Conservation (phyloP, 192 early-diverging fungal genomes). For the Coemansia sp. region DNA sequence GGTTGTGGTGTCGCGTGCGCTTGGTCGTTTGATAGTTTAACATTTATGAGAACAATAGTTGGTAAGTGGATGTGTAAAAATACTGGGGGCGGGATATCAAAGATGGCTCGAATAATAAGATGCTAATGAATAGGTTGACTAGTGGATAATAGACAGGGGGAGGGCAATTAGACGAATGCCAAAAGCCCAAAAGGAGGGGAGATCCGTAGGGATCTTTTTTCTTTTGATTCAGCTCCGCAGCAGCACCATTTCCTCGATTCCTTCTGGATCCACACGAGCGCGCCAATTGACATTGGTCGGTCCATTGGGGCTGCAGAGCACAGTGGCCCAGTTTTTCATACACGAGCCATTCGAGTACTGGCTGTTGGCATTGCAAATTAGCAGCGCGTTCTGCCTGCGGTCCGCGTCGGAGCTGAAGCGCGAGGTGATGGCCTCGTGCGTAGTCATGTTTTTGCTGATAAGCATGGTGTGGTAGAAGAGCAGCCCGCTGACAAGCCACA, state of each 20-base stretch:
- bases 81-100: neutral
- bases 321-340: slow-evolving; percentile 42
- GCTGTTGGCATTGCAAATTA: slow-evolving; percentile 20
- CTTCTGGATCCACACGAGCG: slow-evolving; percentile 50
- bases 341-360: slow-evolving; percentile 50
- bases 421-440: slow-evolving; percentile 77
- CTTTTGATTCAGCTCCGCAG: slow-evolving; percentile 5
- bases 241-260: slow-evolving; percentile 50
- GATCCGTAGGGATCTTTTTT: neutral
- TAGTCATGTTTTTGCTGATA: slow-evolving; percentile 75
- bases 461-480: slow-evolving; percentile 77
- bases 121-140: neutral
- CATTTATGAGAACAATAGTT: neutral
- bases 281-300: slow-evolving; percentile 49
- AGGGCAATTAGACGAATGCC: neutral
- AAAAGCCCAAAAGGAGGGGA: neutral
- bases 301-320: slow-evolving; percentile 35
- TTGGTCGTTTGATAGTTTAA: too few species aligned
- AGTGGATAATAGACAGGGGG: neutral
- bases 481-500: slow-evolving; percentile 66
- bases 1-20: too few species aligned
- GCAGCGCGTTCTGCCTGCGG: slow-evolving; percentile 9
- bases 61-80: neutral
- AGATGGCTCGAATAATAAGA: neutral
- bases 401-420: slow-evolving; percentile 11